These are phyloP conservation scores for Yarrowia keelungensis DNA, from an alignment of 805 yeast genomes.

Conservation along the genomic window DNA sequence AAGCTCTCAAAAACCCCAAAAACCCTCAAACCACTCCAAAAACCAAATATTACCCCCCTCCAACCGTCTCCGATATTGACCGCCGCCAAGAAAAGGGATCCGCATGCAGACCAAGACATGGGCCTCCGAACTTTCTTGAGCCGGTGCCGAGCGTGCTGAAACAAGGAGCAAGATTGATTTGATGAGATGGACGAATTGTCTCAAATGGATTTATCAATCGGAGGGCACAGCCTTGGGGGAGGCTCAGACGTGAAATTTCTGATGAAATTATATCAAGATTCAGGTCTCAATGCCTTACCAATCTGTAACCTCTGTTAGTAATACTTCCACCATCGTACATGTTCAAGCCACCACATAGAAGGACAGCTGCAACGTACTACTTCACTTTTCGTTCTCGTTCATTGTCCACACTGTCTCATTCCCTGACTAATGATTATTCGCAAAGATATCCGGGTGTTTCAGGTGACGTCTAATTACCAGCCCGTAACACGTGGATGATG, in stretches of 20 bases:
- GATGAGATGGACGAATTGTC: neutral
- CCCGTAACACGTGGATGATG: no score
- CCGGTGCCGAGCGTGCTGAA: neutral
- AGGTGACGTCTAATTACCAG: neutral
- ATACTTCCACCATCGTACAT: no score
- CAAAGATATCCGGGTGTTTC: neutral
- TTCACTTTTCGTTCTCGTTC: neutral
- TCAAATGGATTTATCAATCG: no score
- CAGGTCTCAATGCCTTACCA: no score
- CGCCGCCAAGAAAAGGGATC: slow-evolving; percentile 30
- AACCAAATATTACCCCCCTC: no score
- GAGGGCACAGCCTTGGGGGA: no score
- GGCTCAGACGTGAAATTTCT: no score
- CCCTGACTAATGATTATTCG: neutral
- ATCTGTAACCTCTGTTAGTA: no score
- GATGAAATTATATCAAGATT: no score
- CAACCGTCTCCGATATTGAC: neutral
- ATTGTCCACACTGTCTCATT: neutral
- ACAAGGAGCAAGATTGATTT: slow-evolving; percentile 8
- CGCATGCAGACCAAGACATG: slow-evolving; percentile 32
- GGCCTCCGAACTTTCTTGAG: neutral
- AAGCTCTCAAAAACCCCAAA: neutral
- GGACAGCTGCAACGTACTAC: no score
- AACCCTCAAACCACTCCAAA: no score
- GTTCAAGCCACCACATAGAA: no score